A percentile compares a stretch with the other conserved stretches of the same genome.
phyloP scores from a whole-genome alignment of 371 early-diverging fungal genomes.

The Smittium culicis region DNA sequence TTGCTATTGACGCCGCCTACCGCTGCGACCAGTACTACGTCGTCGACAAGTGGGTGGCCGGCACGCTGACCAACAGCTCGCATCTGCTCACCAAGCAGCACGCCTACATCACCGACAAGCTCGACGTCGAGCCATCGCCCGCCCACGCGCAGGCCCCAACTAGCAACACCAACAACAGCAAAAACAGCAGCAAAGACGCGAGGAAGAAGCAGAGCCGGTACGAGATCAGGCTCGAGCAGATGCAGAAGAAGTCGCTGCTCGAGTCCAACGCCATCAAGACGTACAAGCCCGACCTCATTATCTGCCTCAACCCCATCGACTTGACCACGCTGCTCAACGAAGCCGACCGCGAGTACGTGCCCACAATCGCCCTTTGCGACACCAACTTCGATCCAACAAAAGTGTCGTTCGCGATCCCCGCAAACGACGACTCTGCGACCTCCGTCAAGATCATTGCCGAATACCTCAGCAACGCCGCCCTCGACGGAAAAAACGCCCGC shows the following conservation, averaged over 20 bases:
- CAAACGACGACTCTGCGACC: conserved; percentile 79
- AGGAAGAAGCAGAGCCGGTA: conserved; percentile 7
- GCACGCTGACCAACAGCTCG: conserved; percentile 76
- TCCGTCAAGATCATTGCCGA: conserved; percentile 74
- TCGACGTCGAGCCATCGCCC: conserved; percentile 15
- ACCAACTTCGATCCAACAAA: conserved; percentile 79
- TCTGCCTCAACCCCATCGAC: conserved; percentile 73
- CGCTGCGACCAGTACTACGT: conserved; percentile 65
- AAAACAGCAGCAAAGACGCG: background rate
- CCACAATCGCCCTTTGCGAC: conserved; percentile 83
- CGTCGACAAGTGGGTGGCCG: conserved; percentile 69
- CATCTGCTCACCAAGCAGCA: conserved; percentile 39
- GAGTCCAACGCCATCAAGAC: conserved; percentile 34
- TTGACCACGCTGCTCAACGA: conserved; percentile 68
- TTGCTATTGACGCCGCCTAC: conserved; percentile 55
- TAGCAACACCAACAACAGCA: no score
- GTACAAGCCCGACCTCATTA: conserved; percentile 76
- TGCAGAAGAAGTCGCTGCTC: conserved; percentile 10
- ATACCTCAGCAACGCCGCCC: conserved; percentile 61
- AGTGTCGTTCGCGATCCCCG: conserved; percentile 92
- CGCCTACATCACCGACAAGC: conserved; percentile 1
- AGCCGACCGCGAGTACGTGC: conserved; percentile 63
- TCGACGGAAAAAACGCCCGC: conserved; percentile 5
- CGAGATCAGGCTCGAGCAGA: conserved; percentile 10
- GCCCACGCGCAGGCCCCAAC: conserved; percentile 5